These are phyloP conservation scores for Candida tallmaniae DNA, from an alignment of 805 yeast genomes.

Conservation along the genomic window DNA sequence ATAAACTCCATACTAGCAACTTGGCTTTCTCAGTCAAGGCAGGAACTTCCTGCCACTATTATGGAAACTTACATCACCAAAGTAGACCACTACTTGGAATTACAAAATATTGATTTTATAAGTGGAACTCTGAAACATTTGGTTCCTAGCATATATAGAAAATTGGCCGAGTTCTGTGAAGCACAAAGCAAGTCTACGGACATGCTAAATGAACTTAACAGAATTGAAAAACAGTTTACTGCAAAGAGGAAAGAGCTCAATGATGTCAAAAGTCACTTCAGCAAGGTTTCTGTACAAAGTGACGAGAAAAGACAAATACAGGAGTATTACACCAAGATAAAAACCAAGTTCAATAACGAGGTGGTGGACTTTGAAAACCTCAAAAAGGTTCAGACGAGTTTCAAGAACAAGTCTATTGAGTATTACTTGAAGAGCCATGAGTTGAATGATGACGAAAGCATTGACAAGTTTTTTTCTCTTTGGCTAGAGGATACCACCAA, in stretches of 20 bases:
- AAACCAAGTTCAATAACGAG: constrained; percentile 48
- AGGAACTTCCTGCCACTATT: constrained; percentile 58
- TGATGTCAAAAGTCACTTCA: constrained; percentile 43
- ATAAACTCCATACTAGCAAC: constrained; percentile 45
- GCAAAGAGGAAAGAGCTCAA: constrained; percentile 45
- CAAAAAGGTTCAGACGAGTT: constrained; percentile 31
- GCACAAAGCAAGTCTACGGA: constrained; percentile 47
- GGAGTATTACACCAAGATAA: constrained; percentile 46
- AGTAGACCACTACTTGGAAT: constrained; percentile 20
- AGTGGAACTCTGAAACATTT: no score
- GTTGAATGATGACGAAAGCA: constrained; percentile 47
- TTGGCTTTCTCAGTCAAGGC: constrained; percentile 71
- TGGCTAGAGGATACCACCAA: constrained; percentile 67
- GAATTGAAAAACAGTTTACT: constrained; percentile 34
- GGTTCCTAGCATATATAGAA: constrained; percentile 3
- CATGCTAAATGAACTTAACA: constrained; percentile 41
- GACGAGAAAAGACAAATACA: constrained; percentile 51
- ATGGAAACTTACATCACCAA: constrained; percentile 54
- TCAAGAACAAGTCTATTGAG: constrained; percentile 50
- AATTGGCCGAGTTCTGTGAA: constrained; percentile 71
- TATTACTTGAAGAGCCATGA: constrained; percentile 52
- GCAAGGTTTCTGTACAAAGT: constrained; percentile 34
- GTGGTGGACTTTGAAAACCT: constrained; percentile 39
- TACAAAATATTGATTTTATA: constrained; percentile 2
- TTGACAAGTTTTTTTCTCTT: constrained; percentile 75